phyloP scores from a whole-genome alignment of 1,284 basidiomycete genomes.

The Tilletia horrida region DNA sequence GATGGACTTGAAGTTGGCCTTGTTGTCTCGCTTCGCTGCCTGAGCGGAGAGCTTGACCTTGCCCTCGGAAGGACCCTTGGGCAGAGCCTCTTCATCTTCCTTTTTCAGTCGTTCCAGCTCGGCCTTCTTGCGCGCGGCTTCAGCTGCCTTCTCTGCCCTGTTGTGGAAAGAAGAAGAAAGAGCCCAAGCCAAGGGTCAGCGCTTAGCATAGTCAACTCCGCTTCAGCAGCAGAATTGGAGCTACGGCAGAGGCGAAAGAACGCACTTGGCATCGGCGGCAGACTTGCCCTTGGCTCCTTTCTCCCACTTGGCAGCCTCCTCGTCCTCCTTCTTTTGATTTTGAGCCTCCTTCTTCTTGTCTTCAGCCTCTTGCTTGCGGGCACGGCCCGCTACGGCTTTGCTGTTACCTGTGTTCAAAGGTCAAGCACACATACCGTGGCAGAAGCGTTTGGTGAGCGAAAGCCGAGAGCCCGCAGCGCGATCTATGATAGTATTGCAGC shows the following conservation, averaged over 20 bases:
- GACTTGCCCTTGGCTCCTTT: conserved; percentile 65
- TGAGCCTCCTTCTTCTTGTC: conserved; percentile 66
- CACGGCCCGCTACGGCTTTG: conserved; percentile 54
- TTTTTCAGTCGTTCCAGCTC: conserved; percentile 62
- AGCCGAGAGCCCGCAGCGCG: background rate
- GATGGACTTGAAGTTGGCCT: conserved; percentile 61
- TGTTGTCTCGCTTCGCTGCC: conserved; percentile 61
- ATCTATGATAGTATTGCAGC: background rate
- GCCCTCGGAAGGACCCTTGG: conserved; percentile 41
- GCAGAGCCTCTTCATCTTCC: conserved; percentile 73
- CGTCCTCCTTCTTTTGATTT: conserved; percentile 63
- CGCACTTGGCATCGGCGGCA: conserved; percentile 67
- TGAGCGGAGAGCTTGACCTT: conserved; percentile 8
- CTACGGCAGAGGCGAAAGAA: background rate
- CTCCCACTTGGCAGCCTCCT: conserved; percentile 76
- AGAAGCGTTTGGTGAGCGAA: background rate
- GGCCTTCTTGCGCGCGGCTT: conserved; percentile 59
- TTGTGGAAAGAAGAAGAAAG: background rate
- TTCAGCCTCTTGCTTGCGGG: conserved; percentile 91
- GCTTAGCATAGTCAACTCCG: background rate
- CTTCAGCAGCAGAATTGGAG: too few relatives aligned
- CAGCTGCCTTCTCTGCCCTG: conserved; percentile 60
- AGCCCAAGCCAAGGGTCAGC: background rate
- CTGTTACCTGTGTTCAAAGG: conserved; percentile 24
- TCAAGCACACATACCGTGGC: background rate